Evolutionary conservation across 2,329 filamentous ascomycete species (phyloP).

Genomic region (Parascedosporium putredinis): DNA sequence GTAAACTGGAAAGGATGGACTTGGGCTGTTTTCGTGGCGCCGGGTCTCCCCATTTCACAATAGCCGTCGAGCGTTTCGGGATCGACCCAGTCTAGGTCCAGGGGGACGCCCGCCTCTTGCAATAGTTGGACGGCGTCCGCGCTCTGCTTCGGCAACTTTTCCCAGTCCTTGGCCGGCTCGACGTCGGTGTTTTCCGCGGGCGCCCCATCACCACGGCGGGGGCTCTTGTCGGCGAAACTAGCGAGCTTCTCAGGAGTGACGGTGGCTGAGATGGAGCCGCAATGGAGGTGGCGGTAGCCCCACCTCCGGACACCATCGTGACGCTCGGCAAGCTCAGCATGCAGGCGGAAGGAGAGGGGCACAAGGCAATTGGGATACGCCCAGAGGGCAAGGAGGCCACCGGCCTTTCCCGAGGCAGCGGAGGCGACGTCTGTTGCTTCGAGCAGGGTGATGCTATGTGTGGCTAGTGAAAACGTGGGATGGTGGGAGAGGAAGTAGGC

Average conservation of each 20-base stretch:
- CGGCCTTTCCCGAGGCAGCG: conserved; percentile 91
- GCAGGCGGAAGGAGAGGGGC: conserved; percentile 73
- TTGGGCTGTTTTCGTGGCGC: conserved; percentile 72
- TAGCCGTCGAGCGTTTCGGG: conserved; percentile 57
- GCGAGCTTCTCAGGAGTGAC: conserved; percentile 24
- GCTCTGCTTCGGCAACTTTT: conserved; percentile 52
- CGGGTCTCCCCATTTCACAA: conserved; percentile 65
- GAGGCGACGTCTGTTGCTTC: conserved; percentile 79
- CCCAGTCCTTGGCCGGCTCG: conserved; percentile 36
- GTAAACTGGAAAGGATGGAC: conserved; percentile 92
- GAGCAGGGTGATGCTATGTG: conserved; percentile 72
- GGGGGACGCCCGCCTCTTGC: conserved; percentile 53
- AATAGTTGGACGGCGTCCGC: conserved; percentile 34
- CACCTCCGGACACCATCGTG: conserved; percentile 69
- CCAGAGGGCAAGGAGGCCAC: conserved; percentile 82
- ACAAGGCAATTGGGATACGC: conserved; percentile 81
- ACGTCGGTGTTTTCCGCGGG: conserved; percentile 1
- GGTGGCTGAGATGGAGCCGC: conserved; percentile 47
- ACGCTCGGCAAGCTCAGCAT: conserved; percentile 73
- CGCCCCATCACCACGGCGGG: conserved; percentile 12
- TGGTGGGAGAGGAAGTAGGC: conserved; percentile 89
- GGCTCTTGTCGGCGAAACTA: conserved; percentile 15
- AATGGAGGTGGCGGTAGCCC: conserved; percentile 76
- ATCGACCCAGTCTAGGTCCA: conserved; percentile 78
- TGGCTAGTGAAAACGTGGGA: conserved; percentile 62